Conservation (phyloP, 352 stramenopile species). For the Ophiocytium majus region DNA sequence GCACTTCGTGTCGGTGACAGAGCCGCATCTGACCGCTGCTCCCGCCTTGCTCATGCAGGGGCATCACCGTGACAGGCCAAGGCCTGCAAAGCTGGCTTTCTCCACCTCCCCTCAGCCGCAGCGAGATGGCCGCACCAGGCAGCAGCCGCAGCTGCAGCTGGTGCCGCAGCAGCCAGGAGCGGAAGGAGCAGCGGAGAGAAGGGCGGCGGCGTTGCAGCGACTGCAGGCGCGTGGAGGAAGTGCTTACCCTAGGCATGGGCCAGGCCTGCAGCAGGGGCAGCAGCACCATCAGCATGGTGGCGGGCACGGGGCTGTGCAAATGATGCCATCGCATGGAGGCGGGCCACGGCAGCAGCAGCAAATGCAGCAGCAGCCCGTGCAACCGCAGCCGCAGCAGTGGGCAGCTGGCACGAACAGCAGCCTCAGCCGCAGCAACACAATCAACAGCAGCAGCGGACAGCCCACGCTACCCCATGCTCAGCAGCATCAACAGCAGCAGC, state of each 20-base stretch:
- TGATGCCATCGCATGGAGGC: not conserved
- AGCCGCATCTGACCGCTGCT: no score
- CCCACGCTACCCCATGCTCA: no score
- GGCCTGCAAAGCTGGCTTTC: not conserved
- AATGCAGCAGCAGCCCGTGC: no score
- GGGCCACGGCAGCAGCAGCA: not conserved
- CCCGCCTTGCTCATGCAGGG: not conserved
- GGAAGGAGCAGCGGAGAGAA: no score
- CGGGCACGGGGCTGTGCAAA: not conserved
- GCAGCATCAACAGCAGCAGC: not conserved
- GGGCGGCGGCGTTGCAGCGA: no score
- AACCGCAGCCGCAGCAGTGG: no score
- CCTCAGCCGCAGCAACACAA: not conserved
- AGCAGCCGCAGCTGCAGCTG: not conserved
- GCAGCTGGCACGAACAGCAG: no score
- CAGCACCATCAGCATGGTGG: not conserved
- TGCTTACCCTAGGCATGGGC: no score
- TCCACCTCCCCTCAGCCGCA: not conserved
- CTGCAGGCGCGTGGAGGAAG: no score
- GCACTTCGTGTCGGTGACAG: no score
- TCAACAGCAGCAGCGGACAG: no score
- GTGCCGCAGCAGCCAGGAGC: not conserved
- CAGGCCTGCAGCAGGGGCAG: no score
- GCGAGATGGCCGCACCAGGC: not conserved
- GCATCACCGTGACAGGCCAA: not conserved